Conservation (phyloP, 306 rosid species). For the Quercus bicolor region DNA sequence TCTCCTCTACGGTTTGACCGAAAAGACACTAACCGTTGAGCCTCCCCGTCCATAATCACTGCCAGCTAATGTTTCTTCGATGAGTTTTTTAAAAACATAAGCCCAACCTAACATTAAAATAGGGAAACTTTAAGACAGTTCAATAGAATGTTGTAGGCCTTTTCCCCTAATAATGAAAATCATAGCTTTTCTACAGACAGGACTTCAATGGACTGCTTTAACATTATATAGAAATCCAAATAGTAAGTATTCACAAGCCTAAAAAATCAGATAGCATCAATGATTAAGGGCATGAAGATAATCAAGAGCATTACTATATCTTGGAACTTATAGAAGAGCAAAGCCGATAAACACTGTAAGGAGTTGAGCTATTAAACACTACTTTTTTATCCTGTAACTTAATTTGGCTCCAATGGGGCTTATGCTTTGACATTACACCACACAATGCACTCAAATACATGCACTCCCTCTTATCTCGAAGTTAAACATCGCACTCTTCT, state of each 20-base stretch:
- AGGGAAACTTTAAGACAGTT: neutral
- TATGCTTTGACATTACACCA: neutral
- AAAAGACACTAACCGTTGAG: conserved; percentile 28
- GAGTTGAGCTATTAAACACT: neutral
- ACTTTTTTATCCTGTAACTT: neutral
- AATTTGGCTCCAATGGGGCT: neutral
- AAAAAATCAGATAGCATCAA: neutral
- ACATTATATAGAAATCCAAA: neutral
- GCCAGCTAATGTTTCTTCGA: neutral
- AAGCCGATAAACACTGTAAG: too few species aligned
- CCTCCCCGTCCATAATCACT: conserved; percentile 32
- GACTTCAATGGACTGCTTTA: too few species aligned
- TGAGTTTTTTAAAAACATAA: too few species aligned
- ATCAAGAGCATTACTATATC: neutral
- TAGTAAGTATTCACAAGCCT: neutral
- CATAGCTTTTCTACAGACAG: neutral
- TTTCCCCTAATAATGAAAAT: too few species aligned
- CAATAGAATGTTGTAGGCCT: neutral
- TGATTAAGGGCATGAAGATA: neutral
- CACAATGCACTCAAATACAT: neutral
- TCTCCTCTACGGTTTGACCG: conserved; percentile 41
- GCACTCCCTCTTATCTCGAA: neutral
- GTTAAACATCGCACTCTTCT: neutral
- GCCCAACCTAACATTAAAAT: too few species aligned
- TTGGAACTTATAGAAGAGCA: neutral